phyloP scores from a whole-genome alignment of 1,284 basidiomycete species.

The Cryptococcus floricola region DNA sequence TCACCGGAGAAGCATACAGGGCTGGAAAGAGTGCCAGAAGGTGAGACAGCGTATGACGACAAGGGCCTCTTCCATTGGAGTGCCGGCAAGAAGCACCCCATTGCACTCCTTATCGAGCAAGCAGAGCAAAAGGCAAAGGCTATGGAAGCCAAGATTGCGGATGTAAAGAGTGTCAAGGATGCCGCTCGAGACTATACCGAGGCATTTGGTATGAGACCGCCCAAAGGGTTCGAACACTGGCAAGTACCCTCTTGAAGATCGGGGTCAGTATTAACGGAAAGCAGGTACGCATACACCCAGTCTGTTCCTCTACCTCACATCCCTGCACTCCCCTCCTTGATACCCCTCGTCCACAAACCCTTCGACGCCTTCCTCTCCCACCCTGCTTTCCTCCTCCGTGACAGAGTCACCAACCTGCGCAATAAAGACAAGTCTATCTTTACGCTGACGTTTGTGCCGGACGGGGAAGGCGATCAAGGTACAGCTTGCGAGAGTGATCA shows the following conservation, averaged over 20 bases:
- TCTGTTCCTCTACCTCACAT: slow-evolving; percentile 9
- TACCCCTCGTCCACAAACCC: slow-evolving; percentile 34
- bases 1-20: not conserved
- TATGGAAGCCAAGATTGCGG: slow-evolving; percentile 23
- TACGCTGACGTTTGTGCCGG: slow-evolving; percentile 35
- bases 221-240: slow-evolving; percentile 41
- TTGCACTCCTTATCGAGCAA: slow-evolving; percentile 31
- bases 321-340: slow-evolving; percentile 23
- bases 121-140: slow-evolving; percentile 20
- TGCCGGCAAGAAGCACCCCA: slow-evolving; percentile 24
- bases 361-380: slow-evolving; percentile 35
- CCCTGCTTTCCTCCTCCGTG: slow-evolving; percentile 23
- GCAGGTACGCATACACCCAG: slow-evolving; percentile 39
- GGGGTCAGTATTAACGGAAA: too few species aligned
- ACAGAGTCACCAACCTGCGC: slow-evolving; percentile 18
- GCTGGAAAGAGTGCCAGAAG: not conserved
- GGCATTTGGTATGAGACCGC: slow-evolving; percentile 35
- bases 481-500: slow-evolving; percentile 27
- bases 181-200: slow-evolving; percentile 34
- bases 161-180: slow-evolving; percentile 23
- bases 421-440: slow-evolving; percentile 16
- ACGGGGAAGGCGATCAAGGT: slow-evolving; percentile 34
- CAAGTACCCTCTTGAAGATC: slow-evolving; percentile 10
- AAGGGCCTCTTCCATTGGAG: slow-evolving; percentile 7
- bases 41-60: slow-evolving; percentile 2